phyloP scores from a whole-genome alignment of 192 early-diverging fungal genomes.

The Entomortierella beljakovae region DNA sequence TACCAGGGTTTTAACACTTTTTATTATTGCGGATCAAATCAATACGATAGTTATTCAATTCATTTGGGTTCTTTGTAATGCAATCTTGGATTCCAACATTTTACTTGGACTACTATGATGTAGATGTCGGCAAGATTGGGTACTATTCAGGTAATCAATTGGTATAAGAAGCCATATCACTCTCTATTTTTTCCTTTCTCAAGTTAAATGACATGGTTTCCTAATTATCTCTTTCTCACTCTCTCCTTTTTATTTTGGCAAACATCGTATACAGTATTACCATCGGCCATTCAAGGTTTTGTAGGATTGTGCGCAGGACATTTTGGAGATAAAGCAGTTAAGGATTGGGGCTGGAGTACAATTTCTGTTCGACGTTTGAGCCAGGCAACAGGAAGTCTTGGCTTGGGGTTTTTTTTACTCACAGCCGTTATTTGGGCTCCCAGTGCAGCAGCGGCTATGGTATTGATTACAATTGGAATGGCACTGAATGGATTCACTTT shows the following conservation, averaged over 20 bases:
- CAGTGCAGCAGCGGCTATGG: slow-evolving; percentile 28
- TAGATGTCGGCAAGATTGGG: slow-evolving; percentile 53
- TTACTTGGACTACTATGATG: slow-evolving; percentile 50
- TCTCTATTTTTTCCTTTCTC: too few relatives aligned
- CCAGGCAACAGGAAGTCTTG: slow-evolving; percentile 42
- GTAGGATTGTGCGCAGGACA: slow-evolving; percentile 41
- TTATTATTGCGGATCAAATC: neutral
- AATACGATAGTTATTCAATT: slow-evolving; percentile 24
- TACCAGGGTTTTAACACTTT: neutral
- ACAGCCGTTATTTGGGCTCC: slow-evolving; percentile 33
- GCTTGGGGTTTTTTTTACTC: slow-evolving; percentile 36
- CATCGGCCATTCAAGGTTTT: slow-evolving; percentile 36
- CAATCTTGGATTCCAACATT: slow-evolving; percentile 56
- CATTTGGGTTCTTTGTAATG: slow-evolving; percentile 51
- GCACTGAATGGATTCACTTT: slow-evolving; percentile 48
- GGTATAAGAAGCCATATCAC: too few relatives aligned
- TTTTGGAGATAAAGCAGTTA: slow-evolving; percentile 44
- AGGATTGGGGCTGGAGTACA: slow-evolving; percentile 25
- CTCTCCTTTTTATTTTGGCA: neutral
- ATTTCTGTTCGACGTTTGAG: slow-evolving; percentile 28
- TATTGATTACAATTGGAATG: slow-evolving; percentile 43
- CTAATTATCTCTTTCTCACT: neutral
- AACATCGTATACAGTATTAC: slow-evolving; percentile 23
- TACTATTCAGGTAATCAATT: slow-evolving; percentile 43
- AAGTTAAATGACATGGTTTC: too few relatives aligned